Base-by-base conservation (phyloP, 768 basidiomycete species). In the Lactarius quietus region DNA sequence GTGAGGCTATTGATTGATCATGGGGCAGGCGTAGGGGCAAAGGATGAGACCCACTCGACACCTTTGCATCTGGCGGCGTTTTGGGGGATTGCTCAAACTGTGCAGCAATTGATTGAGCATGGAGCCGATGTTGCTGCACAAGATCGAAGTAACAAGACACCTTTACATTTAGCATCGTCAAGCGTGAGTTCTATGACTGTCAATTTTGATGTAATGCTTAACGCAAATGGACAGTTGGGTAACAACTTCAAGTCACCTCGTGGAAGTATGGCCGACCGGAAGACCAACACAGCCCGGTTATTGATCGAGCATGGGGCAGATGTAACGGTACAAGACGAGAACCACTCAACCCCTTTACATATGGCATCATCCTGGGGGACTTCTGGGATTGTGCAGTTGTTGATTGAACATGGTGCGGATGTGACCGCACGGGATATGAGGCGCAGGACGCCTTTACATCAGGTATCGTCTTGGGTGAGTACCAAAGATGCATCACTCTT, bases 221-320 rank as follows among this genome's bases (percentile, higher is more conserved):
- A 41, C 18, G 2, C 15, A 41, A 18, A 41, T 3, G 4, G 23
- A 15, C 23, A 48, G 45, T 10, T 23, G 10, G 45, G 14, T 10
- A 43, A 20, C n/a, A 10, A 1, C 9, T 10, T 0, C 3, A 9
- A 9, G 20, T 0, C 7, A 43, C 1, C 0, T 18, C 1, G 1
- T 9, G 6, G 3, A 6, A 0, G 0, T 3, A 45, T 4, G 8
- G 0, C 10, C 8, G 0, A 23, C 9, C 20, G 4, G n/a, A 45
- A 45, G n/a, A n/a, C 43, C 7, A 8, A 43, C 20, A 43, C 43
- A 3, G 43, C 20, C 17, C 17, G 6, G 43, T 20, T 43, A n/a
- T n/a, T 43, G 43, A n/a, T 43, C 8, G 1, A 43, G 7, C n/a
- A 43, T 43, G 43, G 43, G 20, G 41, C 43, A 3, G 43, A 43